phyloP scores from a whole-genome alignment of 768 basidiomycete species.

The Mrakia frigida region DNA sequence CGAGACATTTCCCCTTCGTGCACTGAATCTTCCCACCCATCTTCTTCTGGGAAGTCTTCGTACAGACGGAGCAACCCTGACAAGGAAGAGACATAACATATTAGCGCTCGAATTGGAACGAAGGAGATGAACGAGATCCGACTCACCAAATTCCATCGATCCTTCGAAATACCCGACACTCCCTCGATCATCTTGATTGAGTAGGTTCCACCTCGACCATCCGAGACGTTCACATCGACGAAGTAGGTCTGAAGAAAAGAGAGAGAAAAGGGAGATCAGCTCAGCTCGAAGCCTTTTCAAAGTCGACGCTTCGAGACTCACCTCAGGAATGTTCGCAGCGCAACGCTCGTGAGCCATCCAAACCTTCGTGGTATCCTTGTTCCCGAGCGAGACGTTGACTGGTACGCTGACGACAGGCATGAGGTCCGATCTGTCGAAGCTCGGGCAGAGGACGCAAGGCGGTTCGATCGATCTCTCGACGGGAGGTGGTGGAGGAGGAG shows the following conservation, averaged over 20 bases:
- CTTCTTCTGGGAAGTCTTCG: constrained; percentile 50
- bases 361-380: constrained; percentile 61
- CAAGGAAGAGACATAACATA: neutral
- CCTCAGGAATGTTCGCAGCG: constrained; percentile 78
- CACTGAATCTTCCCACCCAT: constrained; percentile 62
- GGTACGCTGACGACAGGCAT: constrained; percentile 35
- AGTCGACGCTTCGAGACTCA: constrained; percentile 50
- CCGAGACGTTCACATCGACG: constrained; percentile 2
- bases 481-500: neutral
- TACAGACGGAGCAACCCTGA: constrained; percentile 86
- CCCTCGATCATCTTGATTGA: constrained; percentile 65
- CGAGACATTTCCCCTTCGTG: constrained; percentile 52
- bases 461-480: neutral
- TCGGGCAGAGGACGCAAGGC: constrained; percentile 38
- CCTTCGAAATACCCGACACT: constrained; percentile 79
- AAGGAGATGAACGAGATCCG: constrained; percentile 1
- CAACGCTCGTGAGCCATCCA: constrained; percentile 70
- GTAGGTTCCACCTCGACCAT: neutral
- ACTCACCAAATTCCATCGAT: constrained; percentile 85
- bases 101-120: constrained; percentile 10
- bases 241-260: constrained; percentile 12
- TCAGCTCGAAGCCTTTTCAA: neutral
- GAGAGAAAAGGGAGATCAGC: neutral
- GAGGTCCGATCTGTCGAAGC: constrained; percentile 34
- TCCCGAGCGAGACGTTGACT: constrained; percentile 48